Evolutionary conservation across 75 land plant genomes (phyloP), one percentile per base, ranked within the genome.

Genomic region (Cryptomeria japonica): DNA sequence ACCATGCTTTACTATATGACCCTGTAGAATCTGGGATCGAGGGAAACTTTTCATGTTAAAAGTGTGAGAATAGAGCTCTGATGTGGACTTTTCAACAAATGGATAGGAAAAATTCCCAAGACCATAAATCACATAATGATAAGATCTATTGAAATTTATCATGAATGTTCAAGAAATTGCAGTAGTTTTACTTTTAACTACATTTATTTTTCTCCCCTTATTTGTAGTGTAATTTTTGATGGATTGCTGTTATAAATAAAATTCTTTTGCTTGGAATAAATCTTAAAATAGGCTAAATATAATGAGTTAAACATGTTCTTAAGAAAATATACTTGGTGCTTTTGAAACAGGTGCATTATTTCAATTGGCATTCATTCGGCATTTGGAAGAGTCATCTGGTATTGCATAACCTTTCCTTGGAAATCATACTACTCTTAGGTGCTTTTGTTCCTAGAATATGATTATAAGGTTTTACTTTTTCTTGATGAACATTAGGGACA

Each of bases 361-460:
- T 76, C 89, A 88, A 55, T 68, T 88, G 39, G 70, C 89, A 75
- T 88, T 88, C 76, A 86, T 88, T 79, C 83, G 87, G 38, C 87
- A 61, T 18, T 75, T 88, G 80, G 89, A 88, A 58, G 89, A 88
- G 58, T 47, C 55, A 86, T 16, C 83, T 77, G 87, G 89, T 88
- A 88, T 16, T 19, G 16, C 36, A 31, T 47, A 32, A 22, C 87
- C 39, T 28, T 46, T 28, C 64, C 56, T 37, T 80, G 44, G 38
- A 80, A 80, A 80, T 44, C 44, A 9, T 44, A 80, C 11, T 28
- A 4, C 84, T 44, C 44, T 80, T 19, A 28, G 41, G 41, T 44
- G 47, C 44, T 80, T 44, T 22, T 42, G 3, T 25, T 80, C 44
- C 47, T 44, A 25, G 31, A 22, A 42, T 80, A 42, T 28, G 10